Percentiles rank a stretch among this genome's conserved stretches.
Conservation (phyloP, 108 stramenopile genomes). For the Conticribra weissflogii region DNA sequence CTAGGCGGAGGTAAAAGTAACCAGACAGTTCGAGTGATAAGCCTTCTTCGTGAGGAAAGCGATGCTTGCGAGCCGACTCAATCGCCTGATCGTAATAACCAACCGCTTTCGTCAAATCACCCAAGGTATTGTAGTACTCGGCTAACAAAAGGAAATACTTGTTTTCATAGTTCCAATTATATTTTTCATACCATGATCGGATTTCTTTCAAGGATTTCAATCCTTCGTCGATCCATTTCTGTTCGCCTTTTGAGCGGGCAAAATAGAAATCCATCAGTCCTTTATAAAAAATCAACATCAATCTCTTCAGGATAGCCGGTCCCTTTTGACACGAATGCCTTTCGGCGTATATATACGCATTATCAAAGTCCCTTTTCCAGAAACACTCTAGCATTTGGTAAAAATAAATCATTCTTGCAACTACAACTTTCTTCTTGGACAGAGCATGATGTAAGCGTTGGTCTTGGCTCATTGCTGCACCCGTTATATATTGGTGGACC, state of each 20-base stretch:
- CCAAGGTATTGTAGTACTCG: neutral
- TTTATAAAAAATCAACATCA: neutral
- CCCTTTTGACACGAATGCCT: neutral
- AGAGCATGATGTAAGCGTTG: neutral
- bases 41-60: neutral
- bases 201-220: neutral
- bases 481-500: neutral
- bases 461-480: neutral
- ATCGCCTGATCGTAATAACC: neutral
- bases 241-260: neutral
- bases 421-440: neutral
- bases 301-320: neutral
- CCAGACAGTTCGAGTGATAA: neutral
- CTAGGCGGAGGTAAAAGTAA: neutral
- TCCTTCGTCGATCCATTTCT: neutral
- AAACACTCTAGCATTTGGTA: neutral
- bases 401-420: neutral
- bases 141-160: neutral
- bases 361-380: neutral
- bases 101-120: neutral
- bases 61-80: neutral
- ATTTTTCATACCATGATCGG: neutral
- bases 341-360: neutral
- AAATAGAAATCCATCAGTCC: neutral
- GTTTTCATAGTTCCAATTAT: neutral